A percentile compares a stretch with the other conserved stretches of the same genome.
Conservation (phyloP, 2,329 filamentous ascomycete genomes). For the Fusarium newnesense region DNA sequence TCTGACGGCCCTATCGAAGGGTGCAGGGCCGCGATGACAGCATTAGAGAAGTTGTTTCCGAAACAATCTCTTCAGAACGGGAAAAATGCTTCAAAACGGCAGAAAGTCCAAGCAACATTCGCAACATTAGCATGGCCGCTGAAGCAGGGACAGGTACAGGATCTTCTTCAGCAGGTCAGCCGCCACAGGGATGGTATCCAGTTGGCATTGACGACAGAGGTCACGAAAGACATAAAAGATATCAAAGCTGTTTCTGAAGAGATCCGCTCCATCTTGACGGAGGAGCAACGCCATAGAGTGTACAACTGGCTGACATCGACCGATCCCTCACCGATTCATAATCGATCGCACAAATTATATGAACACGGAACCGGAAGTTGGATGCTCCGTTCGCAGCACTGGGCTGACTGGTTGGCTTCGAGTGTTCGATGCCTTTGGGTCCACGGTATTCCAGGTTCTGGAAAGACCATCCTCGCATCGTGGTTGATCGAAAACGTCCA, state of each 20-base stretch:
- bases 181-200: rapidly evolving
- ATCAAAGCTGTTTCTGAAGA: not conserved
- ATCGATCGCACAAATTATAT: not conserved
- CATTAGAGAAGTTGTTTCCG: rapidly evolving
- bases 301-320: not conserved
- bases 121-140: not conserved
- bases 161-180: not conserved
- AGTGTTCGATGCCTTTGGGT: not conserved
- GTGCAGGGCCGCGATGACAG: not conserved
- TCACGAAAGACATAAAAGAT: not conserved
- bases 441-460: not conserved
- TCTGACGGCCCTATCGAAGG: not conserved
- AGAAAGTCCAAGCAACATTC: not conserved
- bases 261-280: not conserved
- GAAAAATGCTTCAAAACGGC: not conserved
- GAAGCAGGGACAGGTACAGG: not conserved
- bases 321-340: not conserved
- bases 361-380: not conserved
- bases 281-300: rapidly evolving
- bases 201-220: not conserved
- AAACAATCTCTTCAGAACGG: not conserved
- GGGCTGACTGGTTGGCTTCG: rapidly evolving
- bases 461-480: rapidly evolving
- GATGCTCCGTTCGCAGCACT: not conserved
- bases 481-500: rapidly evolving